Evolutionary conservation across 78 protist genomes (phyloP).

Genomic region (Polysphondylium violaceum): DNA sequence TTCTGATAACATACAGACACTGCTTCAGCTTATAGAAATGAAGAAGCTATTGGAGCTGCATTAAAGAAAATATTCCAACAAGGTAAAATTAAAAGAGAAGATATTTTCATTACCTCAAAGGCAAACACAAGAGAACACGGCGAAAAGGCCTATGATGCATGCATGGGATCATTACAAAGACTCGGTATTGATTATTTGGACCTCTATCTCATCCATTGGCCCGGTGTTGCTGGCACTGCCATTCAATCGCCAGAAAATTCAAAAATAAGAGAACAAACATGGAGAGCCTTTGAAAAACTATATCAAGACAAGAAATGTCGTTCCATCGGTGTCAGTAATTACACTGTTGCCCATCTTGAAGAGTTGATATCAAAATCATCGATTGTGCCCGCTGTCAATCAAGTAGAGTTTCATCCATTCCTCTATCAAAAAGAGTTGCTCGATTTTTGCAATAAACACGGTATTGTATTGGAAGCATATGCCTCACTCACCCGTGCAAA

Average conservation of each 20-base stretch:
- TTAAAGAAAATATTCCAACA: slow-evolving; percentile 26
- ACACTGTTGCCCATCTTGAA: slow-evolving; percentile 24
- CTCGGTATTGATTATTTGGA: slow-evolving; percentile 48
- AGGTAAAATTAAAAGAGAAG: slow-evolving; percentile 75
- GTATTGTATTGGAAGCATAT: slow-evolving; percentile 54
- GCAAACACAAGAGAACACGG: slow-evolving; percentile 55
- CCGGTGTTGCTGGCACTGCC: slow-evolving; percentile 23
- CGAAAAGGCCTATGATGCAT: slow-evolving; percentile 50
- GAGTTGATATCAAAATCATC: slow-evolving; percentile 19
- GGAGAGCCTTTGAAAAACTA: slow-evolving; percentile 53
- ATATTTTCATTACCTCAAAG: slow-evolving; percentile 80
- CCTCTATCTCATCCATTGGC: slow-evolving; percentile 68
- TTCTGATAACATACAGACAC: slow-evolving; percentile 11
- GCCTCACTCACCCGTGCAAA: slow-evolving; percentile 37
- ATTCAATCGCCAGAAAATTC: slow-evolving; percentile 21
- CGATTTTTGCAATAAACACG: slow-evolving; percentile 19
- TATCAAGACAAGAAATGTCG: slow-evolving; percentile 42
- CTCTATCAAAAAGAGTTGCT: slow-evolving; percentile 51
- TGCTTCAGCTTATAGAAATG: slow-evolving; percentile 52
- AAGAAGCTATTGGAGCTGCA: slow-evolving; percentile 54
- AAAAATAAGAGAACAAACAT: slow-evolving; percentile 8
- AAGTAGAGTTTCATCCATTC: slow-evolving; percentile 87
- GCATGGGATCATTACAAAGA: slow-evolving; percentile 31
- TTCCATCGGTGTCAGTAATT: slow-evolving; percentile 86
- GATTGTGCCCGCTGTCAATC: slow-evolving; percentile 81